A percentile compares a stretch with the other conserved stretches of the same genome.
Conservation (phyloP, 306 rosid species). For the Acacia confusa region DNA sequence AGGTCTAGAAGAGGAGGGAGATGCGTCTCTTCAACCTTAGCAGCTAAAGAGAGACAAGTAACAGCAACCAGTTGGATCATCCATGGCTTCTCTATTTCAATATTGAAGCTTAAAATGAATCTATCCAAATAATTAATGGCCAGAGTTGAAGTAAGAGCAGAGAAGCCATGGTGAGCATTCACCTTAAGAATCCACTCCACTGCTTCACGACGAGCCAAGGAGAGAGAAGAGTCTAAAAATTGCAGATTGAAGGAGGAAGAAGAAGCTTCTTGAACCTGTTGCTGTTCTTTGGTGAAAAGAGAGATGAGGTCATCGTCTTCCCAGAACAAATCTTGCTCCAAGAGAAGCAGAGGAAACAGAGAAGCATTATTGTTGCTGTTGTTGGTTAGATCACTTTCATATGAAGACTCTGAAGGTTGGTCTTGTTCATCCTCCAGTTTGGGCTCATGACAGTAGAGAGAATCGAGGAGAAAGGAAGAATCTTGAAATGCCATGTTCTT, state of each 20-base stretch:
- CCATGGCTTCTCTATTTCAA: slow-evolving; percentile 85
- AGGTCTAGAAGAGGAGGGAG: slow-evolving; percentile 90
- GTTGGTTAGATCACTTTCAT: neutral
- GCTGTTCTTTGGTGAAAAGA: slow-evolving; percentile 65
- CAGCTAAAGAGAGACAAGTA: slow-evolving; percentile 89
- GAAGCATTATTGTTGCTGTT: neutral
- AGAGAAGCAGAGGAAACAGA: slow-evolving; percentile 46
- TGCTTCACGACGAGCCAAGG: slow-evolving; percentile 56
- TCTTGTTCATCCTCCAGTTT: neutral
- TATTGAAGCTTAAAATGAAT: slow-evolving; percentile 57
- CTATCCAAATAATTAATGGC: slow-evolving; percentile 79
- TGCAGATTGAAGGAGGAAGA: slow-evolving; percentile 22
- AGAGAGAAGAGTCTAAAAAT: slow-evolving; percentile 30
- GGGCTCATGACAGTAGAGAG: slow-evolving; percentile 5
- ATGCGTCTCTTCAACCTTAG: slow-evolving; percentile 89
- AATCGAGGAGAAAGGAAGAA: slow-evolving; percentile 7
- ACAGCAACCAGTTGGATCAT: slow-evolving; percentile 83
- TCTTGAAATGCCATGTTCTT: slow-evolving; percentile 2
- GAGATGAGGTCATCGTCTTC: slow-evolving; percentile 71
- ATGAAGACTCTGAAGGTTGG: neutral
- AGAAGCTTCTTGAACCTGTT: slow-evolving; percentile 31
- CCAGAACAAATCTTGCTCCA: slow-evolving; percentile 71
- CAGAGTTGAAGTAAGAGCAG: slow-evolving; percentile 76
- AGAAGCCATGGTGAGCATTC: slow-evolving; percentile 66
- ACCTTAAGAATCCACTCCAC: slow-evolving; percentile 81